phyloP scores from a whole-genome alignment of 192 early-diverging fungal species.

The Phycomyces nitens region DNA sequence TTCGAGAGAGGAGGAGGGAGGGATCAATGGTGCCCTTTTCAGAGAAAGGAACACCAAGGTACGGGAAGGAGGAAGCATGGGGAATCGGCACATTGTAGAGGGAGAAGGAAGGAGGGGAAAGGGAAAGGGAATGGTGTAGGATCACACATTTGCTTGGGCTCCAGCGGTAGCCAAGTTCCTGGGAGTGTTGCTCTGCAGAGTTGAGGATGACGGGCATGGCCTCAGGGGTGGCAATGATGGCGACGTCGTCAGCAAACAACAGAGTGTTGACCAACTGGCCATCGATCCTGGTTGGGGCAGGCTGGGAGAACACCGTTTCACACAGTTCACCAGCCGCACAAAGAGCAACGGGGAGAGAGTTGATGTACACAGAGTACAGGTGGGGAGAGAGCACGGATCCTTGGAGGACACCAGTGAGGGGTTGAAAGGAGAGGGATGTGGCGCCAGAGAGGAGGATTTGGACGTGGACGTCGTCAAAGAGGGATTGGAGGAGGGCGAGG shows the following conservation, averaged over 20 bases:
- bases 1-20: too few relatives aligned
- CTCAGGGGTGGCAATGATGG: not conserved
- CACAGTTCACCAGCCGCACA: not conserved
- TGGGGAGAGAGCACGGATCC: slow-evolving; percentile 18
- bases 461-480: slow-evolving; percentile 10
- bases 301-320: not conserved
- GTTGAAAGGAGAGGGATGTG: not conserved
- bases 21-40: too few relatives aligned
- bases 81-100: not conserved
- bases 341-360: slow-evolving; percentile 3
- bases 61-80: not conserved
- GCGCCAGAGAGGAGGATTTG: too few relatives aligned
- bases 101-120: too few relatives aligned
- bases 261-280: slow-evolving; percentile 1
- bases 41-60: slow-evolving; percentile 1
- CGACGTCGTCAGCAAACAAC: slow-evolving; percentile 13
- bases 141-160: slow-evolving; percentile 4
- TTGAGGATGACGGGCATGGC: not conserved
- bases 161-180: slow-evolving; percentile 4
- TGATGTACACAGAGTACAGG: slow-evolving; percentile 25
- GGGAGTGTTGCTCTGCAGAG: not conserved
- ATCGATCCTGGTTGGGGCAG: not conserved
- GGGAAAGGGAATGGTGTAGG: not conserved
- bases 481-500: not conserved
- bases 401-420: slow-evolving; percentile 23